phyloP scores from a whole-genome alignment of 768 basidiomycete genomes.

The Favolaschia claudopus region DNA sequence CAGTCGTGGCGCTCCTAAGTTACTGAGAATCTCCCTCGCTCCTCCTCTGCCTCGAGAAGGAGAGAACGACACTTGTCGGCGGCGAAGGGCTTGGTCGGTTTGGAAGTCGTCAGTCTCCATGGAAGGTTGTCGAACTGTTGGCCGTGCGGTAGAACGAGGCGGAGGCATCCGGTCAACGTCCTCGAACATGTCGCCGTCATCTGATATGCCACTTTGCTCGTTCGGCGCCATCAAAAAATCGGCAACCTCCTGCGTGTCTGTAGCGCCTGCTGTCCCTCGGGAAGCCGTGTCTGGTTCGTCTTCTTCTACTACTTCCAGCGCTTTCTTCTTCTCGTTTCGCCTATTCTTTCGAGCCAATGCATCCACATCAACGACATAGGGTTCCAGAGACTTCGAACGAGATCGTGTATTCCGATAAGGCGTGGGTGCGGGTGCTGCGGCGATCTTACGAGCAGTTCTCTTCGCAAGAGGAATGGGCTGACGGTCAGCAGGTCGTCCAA shows the following conservation, averaged over 20 bases:
- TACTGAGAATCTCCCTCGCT: neutral
- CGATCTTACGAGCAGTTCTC: neutral
- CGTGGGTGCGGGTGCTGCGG: neutral
- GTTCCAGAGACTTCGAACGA: constrained; percentile 6
- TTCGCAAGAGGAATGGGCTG: neutral
- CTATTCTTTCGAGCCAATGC: constrained; percentile 7
- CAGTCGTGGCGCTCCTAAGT: neutral
- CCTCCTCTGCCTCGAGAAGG: neutral
- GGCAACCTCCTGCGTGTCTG: constrained; percentile 20
- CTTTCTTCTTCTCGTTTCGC: constrained; percentile 9
- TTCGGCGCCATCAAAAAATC: constrained; percentile 12
- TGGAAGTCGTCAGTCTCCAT: constrained; percentile 11
- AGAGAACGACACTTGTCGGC: neutral
- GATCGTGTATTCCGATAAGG: constrained; percentile 9
- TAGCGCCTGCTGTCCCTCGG: neutral
- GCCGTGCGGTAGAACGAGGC: constrained; percentile 1
- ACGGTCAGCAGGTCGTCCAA: neutral
- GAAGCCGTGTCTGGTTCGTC: neutral
- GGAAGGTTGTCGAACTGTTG: neutral
- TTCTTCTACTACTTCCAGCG: constrained; percentile 6
- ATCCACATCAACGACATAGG: neutral
- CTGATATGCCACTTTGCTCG: constrained; percentile 18
- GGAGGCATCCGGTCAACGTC: constrained; percentile 11
- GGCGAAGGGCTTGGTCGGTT: constrained; percentile 8
- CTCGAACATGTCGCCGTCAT: neutral